Percentiles rank a stretch among this genome's conserved stretches.
phyloP scores from a whole-genome alignment of 139 green algal genomes.

The Chlorella sp. region DNA sequence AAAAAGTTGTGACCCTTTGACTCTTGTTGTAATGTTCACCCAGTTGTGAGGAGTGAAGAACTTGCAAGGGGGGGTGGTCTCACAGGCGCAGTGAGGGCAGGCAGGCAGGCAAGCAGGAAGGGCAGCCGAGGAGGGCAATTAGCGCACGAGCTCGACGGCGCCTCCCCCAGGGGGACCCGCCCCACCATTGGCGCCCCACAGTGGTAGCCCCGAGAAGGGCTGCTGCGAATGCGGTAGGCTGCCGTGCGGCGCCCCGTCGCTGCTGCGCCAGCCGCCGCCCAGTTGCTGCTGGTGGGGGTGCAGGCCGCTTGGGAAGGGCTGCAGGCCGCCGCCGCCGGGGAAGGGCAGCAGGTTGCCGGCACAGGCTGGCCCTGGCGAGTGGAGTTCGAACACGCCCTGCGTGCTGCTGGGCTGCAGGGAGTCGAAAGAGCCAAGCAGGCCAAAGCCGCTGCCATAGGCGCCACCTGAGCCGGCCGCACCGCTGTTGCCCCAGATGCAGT shows the following conservation, averaged over 20 bases:
- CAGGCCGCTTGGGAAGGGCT: not conserved
- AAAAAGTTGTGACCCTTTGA: too few relatives aligned
- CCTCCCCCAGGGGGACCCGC: not conserved
- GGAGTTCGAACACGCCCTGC: not conserved
- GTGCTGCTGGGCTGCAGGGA: constrained; percentile 1
- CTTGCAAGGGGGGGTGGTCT: too few relatives aligned
- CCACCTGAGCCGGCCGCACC: not conserved
- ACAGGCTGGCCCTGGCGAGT: not conserved
- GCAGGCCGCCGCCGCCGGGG: not conserved
- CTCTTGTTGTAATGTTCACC: not conserved
- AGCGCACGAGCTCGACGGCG: not conserved
- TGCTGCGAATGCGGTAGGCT: not conserved
- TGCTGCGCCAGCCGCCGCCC: not conserved
- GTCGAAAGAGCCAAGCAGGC: constrained; percentile 8
- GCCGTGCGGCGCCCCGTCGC: not conserved
- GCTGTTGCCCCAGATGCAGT: constrained; percentile 18
- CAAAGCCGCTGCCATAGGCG: not conserved
- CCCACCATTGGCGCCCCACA: not conserved
- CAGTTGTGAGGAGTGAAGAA: too few relatives aligned
- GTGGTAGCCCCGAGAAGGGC: not conserved
- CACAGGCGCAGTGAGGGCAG: too few relatives aligned
- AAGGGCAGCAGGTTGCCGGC: constrained; percentile 6
- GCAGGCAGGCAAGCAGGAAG: not conserved
- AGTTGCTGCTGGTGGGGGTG: not conserved
- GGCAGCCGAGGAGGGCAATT: not conserved